phyloP scores from a whole-genome alignment of 768 basidiomycete species.

The Termitomyces sp. region DNA sequence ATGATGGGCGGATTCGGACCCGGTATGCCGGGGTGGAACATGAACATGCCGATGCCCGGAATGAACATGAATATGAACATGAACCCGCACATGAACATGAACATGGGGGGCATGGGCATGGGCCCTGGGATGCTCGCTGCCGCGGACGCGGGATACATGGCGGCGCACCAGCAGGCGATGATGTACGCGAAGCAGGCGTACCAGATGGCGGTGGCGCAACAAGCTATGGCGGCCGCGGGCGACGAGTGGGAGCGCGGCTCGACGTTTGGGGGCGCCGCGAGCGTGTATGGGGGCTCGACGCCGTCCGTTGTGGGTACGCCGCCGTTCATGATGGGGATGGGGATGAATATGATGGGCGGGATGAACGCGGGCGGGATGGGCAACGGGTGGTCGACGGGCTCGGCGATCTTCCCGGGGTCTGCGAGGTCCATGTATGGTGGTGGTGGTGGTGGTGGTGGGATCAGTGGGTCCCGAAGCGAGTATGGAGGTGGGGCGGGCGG shows the following conservation, averaged over 20 bases:
- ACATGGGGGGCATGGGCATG: conserved; percentile 11
- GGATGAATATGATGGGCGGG: conserved; percentile 27
- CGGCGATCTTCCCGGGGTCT: conserved; percentile 42
- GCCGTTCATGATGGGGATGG: conserved; percentile 24
- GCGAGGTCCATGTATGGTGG: conserved; percentile 56
- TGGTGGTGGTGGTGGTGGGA: conserved; percentile 1
- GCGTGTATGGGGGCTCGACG: conserved; percentile 38
- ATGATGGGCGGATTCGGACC: conserved; percentile 34
- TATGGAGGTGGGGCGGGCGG: conserved; percentile 40
- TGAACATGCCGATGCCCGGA: conserved; percentile 16
- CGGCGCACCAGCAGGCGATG: conserved; percentile 86
- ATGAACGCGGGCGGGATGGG: conserved; percentile 23
- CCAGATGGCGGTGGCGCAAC: conserved; percentile 86
- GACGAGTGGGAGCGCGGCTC: conserved; percentile 90
- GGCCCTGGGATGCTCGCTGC: conserved; percentile 34
- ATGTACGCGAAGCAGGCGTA: conserved; percentile 84
- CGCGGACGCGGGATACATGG: conserved; percentile 52
- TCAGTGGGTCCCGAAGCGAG: conserved; percentile 53
- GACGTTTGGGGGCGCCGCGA: conserved; percentile 26
- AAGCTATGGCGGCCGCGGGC: conserved; percentile 82
- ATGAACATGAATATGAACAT: conserved; percentile 16
- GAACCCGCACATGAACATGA: conserved; percentile 11
- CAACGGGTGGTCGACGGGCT: conserved; percentile 39
- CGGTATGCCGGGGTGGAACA: conserved; percentile 13
- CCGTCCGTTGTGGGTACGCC: conserved; percentile 29